Conservation (phyloP, 2,329 filamentous ascomycete genomes). For the Diaporthe vaccinii region DNA sequence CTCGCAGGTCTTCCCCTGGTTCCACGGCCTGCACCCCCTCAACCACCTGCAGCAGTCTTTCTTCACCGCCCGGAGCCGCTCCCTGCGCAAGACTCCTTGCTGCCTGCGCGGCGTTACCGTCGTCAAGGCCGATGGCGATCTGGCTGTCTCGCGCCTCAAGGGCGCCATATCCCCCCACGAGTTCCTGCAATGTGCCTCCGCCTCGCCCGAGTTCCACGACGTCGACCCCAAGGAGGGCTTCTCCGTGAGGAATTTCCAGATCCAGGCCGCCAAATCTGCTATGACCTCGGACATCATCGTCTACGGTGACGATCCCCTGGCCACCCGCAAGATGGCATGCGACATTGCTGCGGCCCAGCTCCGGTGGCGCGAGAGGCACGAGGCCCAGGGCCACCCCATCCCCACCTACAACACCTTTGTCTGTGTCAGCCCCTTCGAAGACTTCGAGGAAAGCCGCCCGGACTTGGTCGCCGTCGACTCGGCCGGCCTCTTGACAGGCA, state of each 20-base stretch:
- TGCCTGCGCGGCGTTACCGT: slow-evolving; percentile 86
- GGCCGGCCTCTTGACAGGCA: slow-evolving; percentile 78
- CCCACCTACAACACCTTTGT: slow-evolving; percentile 90
- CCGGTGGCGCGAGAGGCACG: slow-evolving; percentile 77
- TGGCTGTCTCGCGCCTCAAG: slow-evolving; percentile 82
- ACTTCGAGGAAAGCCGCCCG: slow-evolving; percentile 78
- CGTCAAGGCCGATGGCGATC: slow-evolving; percentile 89
- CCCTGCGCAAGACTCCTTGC: slow-evolving; percentile 77
- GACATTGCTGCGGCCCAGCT: slow-evolving; percentile 82
- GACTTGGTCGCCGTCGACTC: slow-evolving; percentile 83
- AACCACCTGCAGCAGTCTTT: slow-evolving; percentile 93
- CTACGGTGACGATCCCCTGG: slow-evolving; percentile 80
- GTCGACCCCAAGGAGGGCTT: slow-evolving; percentile 91
- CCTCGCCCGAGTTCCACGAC: slow-evolving; percentile 77
- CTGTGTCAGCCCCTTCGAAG: slow-evolving; percentile 71
- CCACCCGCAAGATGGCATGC: slow-evolving; percentile 74
- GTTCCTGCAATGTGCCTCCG: slow-evolving; percentile 69
- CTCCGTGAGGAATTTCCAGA: slow-evolving; percentile 97
- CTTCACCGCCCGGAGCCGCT: slow-evolving; percentile 83
- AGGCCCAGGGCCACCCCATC: slow-evolving; percentile 65
- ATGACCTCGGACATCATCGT: slow-evolving; percentile 92
- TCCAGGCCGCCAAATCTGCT: slow-evolving; percentile 90
- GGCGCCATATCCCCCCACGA: slow-evolving; percentile 88
- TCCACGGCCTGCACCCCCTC: slow-evolving; percentile 90
- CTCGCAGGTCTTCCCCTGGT: slow-evolving; percentile 92